These are phyloP conservation scores for Leccinum subtestaceum DNA, from an alignment of 768 basidiomycete species.

Conservation along the genomic window DNA sequence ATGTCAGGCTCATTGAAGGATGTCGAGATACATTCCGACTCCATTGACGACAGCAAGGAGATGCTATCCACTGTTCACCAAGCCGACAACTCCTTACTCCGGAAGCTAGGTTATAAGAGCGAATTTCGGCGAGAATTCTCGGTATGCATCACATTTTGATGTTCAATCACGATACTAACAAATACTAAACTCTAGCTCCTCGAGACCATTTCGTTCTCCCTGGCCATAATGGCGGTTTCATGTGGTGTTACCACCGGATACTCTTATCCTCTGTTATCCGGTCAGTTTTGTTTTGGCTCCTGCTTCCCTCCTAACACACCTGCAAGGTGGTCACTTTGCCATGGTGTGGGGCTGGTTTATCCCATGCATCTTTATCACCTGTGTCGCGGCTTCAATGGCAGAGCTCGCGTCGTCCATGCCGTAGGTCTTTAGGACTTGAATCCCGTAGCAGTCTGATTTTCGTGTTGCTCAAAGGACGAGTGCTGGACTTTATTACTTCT, in stretches of 20 bases:
- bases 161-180: not conserved
- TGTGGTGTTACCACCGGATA: conserved; percentile 15
- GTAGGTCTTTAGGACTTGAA: not conserved
- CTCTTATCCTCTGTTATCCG: not conserved
- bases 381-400: conserved; percentile 12
- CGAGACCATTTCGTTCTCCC: conserved; percentile 25
- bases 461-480: conserved; percentile 14
- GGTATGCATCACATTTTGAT: not conserved
- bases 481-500: conserved; percentile 29
- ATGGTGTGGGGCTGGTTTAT: conserved; percentile 9
- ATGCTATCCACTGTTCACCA: conserved; percentile 8
- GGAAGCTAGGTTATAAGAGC: conserved; percentile 28
- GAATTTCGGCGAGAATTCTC: conserved; percentile 27
- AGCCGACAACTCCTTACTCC: conserved; percentile 16
- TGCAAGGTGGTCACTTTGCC: not conserved
- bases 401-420: conserved; percentile 10
- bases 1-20: not conserved
- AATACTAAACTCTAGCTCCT: conserved; percentile 5
- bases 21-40: not conserved
- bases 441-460: not conserved
- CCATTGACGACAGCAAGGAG: not conserved
- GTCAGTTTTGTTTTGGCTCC: not conserved
- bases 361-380: conserved; percentile 10
- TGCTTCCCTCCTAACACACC: not conserved
- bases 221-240: conserved; percentile 24